phyloP scores from a whole-genome alignment of 2,329 filamentous ascomycete species.

The Sclerotinia borealis region DNA sequence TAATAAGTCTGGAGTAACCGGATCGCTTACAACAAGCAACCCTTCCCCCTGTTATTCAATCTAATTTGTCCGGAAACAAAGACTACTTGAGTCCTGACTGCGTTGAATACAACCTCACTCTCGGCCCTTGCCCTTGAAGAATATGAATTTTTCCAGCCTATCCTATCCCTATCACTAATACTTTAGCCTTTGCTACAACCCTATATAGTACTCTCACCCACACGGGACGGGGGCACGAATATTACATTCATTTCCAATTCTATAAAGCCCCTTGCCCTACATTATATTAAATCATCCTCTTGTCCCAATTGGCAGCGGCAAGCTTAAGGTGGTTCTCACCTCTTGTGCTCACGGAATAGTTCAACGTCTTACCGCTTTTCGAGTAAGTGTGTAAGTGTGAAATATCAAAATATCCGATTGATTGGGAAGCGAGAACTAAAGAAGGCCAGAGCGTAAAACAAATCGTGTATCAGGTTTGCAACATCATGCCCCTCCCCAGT shows the following conservation, averaged over 20 bases:
- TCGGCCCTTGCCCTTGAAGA: neutral
- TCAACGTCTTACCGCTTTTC: conserved; percentile 5
- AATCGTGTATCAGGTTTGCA: conserved; percentile 9
- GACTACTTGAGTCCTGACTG: neutral
- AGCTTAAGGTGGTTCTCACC: neutral
- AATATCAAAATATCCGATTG: neutral
- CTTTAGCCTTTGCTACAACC: neutral
- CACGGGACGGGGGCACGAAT: neutral
- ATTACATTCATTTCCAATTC: neutral
- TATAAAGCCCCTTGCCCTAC: neutral
- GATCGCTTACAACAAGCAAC: neutral
- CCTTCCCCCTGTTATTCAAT: neutral
- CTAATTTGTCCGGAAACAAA: neutral
- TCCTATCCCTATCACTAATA: neutral
- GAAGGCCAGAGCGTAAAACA: conserved; percentile 10
- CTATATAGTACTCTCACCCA: neutral
- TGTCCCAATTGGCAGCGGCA: conserved; percentile 1
- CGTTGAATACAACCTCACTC: neutral
- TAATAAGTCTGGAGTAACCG: neutral
- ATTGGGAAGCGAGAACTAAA: neutral
- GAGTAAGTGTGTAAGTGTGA: too few species aligned
- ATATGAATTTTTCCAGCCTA: neutral
- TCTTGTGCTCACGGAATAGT: neutral
- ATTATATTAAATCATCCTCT: neutral
- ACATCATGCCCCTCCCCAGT: conserved; percentile 4